Conservation (phyloP, 257 asterid genomes). For the Solanum chmielewskii region DNA sequence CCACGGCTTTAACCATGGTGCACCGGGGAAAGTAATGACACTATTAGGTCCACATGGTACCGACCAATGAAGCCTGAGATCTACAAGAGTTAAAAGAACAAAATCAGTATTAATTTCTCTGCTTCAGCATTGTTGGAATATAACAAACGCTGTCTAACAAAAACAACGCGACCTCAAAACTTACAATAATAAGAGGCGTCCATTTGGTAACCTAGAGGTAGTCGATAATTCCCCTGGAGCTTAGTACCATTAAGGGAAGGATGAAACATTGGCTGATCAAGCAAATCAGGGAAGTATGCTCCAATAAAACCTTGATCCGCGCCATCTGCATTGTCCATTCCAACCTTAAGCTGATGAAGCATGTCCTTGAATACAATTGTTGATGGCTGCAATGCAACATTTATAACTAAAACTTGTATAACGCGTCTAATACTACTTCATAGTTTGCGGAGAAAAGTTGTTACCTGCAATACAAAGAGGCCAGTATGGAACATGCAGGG, state of each 20-base stretch:
- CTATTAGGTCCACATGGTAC: conserved; percentile 93
- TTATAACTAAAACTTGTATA: not conserved
- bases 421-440: not conserved
- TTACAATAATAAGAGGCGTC: conserved; percentile 93
- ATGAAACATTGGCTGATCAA: conserved; percentile 57
- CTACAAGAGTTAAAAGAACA: conserved; percentile 11
- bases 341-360: conserved; percentile 55
- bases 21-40: conserved; percentile 83
- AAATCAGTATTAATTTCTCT: not conserved
- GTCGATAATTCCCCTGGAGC: conserved; percentile 67
- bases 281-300: conserved; percentile 59
- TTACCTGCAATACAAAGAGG: conserved; percentile 83
- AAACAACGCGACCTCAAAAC: not conserved
- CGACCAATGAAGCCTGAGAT: conserved; percentile 76
- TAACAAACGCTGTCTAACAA: not conserved
- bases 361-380: conserved; percentile 57
- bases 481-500: conserved; percentile 98
- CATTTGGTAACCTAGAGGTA: conserved; percentile 93
- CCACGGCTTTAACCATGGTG: conserved; percentile 91
- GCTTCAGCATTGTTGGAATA: not conserved
- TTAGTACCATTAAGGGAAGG: conserved; percentile 57
- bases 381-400: conserved; percentile 51
- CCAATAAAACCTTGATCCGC: conserved; percentile 92
- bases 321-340: conserved; percentile 72
- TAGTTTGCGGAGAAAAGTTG: not conserved